phyloP scores from a whole-genome alignment of 2,329 filamentous ascomycete species.

The Diaporthe citrichinensis region DNA sequence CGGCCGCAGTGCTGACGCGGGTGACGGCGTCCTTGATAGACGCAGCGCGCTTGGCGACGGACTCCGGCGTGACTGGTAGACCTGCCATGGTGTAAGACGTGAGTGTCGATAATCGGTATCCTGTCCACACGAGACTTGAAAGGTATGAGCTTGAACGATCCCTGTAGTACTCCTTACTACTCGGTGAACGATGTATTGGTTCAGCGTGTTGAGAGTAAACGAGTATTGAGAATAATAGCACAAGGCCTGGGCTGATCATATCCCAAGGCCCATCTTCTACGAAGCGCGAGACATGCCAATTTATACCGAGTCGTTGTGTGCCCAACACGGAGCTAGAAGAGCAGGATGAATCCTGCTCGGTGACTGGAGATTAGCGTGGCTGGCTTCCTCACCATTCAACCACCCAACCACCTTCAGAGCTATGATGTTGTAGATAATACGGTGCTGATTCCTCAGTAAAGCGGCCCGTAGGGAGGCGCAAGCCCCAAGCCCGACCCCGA shows the following conservation, averaged over 20 bases:
- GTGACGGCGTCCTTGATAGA: conserved; percentile 22
- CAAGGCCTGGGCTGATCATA: neutral
- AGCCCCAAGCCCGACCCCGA: neutral
- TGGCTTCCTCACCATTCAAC: neutral
- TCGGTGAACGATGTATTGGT: fast-evolving
- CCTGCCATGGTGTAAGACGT: conserved; percentile 15
- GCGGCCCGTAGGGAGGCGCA: neutral
- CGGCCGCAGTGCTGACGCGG: conserved; percentile 24
- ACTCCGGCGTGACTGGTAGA: conserved; percentile 9
- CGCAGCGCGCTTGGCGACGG: neutral
- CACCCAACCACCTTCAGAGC: neutral
- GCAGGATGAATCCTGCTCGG: conserved; percentile 16
- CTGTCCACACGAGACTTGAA: neutral
- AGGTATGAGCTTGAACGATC: neutral
- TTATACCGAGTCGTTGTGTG: neutral
- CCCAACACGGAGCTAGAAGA: neutral
- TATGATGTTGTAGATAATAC: neutral
- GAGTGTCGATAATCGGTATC: neutral
- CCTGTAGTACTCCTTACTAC: neutral
- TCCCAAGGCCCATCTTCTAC: neutral
- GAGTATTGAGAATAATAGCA: neutral
- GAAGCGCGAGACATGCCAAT: neutral
- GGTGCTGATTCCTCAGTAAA: neutral
- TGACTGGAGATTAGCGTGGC: neutral
- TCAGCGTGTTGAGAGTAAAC: neutral